phyloP scores from a whole-genome alignment of 2,329 filamentous ascomycete species.

The Penicillium corylophilum region DNA sequence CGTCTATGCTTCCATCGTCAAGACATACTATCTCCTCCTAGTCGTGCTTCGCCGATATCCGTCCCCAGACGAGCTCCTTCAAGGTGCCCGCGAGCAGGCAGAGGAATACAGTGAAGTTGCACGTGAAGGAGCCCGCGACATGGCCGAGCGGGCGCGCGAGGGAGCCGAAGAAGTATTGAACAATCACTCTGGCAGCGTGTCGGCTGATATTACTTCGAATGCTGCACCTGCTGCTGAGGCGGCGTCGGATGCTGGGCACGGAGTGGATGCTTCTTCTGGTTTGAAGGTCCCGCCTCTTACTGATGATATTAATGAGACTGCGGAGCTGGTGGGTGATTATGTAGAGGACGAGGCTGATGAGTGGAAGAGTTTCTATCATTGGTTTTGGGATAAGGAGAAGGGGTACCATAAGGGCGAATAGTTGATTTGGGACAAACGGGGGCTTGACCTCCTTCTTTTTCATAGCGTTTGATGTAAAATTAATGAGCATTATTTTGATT shows the following conservation, averaged over 20 bases:
- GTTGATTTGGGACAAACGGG: not conserved
- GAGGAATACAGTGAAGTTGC: constrained; percentile 44
- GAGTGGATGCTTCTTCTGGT: constrained; percentile 23
- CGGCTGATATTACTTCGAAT: constrained; percentile 34
- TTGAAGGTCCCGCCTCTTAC: constrained; percentile 16
- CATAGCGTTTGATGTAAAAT: not conserved
- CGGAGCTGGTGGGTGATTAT: constrained; percentile 47
- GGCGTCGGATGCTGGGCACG: constrained; percentile 8
- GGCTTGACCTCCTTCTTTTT: not conserved
- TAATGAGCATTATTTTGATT: not conserved
- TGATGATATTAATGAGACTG: constrained; percentile 41
- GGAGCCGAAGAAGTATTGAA: constrained; percentile 26
- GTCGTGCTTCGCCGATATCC: constrained; percentile 47
- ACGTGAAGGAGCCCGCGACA: constrained; percentile 39
- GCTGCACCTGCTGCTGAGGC: constrained; percentile 15
- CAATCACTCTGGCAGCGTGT: constrained; percentile 20
- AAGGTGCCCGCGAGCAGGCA: constrained; percentile 39
- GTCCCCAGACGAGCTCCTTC: constrained; percentile 41
- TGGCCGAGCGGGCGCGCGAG: constrained; percentile 31
- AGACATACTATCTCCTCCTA: constrained; percentile 67
- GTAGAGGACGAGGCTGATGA: constrained; percentile 44
- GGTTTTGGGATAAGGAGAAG: constrained; percentile 40
- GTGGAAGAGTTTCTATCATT: constrained; percentile 43
- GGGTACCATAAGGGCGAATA: not conserved
- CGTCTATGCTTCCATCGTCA: constrained; percentile 70